phyloP scores from a whole-genome alignment of 139 green algal genomes.

The Chlamydomonas asymmetrica region DNA sequence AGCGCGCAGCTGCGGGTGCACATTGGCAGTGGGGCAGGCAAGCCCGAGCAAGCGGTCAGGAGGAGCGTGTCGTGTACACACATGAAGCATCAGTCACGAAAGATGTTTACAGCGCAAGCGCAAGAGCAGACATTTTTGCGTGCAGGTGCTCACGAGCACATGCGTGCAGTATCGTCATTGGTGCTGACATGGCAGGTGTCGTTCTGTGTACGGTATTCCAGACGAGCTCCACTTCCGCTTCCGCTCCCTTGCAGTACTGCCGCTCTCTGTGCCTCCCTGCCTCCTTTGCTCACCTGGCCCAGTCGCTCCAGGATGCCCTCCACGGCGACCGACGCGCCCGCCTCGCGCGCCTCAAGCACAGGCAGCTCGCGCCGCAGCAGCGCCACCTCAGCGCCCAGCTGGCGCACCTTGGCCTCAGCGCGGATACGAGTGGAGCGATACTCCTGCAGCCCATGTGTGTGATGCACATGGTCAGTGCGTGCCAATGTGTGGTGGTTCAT shows the following conservation, averaged over 20 bases:
- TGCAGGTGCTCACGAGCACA: not conserved
- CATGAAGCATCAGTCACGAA: too few relatives aligned
- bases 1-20: conserved; percentile 16
- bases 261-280: too few relatives aligned
- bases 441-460: conserved; percentile 3
- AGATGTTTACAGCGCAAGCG: too few relatives aligned
- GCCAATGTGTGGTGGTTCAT: too few relatives aligned
- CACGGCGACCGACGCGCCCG: not conserved
- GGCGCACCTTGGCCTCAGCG: conserved; percentile 23
- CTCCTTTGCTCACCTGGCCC: too few relatives aligned
- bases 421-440: conserved; percentile 15
- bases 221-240: conserved; percentile 5
- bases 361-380: conserved; percentile 22
- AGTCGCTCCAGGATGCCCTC: conserved; percentile 14
- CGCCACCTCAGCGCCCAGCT: conserved; percentile 4
- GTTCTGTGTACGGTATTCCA: too few relatives aligned
- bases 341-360: conserved; percentile 21
- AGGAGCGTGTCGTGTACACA: too few relatives aligned
- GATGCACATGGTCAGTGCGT: too few relatives aligned
- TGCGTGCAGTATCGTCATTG: not conserved
- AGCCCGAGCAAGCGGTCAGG: too few relatives aligned
- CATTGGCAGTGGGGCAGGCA: too few relatives aligned
- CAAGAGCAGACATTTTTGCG: not conserved
- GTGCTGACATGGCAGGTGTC: not conserved
- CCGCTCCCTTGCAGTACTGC: too few relatives aligned